Base-by-base conservation (phyloP, 2,329 filamentous ascomycete species). In the Seiridium unicorne region DNA sequence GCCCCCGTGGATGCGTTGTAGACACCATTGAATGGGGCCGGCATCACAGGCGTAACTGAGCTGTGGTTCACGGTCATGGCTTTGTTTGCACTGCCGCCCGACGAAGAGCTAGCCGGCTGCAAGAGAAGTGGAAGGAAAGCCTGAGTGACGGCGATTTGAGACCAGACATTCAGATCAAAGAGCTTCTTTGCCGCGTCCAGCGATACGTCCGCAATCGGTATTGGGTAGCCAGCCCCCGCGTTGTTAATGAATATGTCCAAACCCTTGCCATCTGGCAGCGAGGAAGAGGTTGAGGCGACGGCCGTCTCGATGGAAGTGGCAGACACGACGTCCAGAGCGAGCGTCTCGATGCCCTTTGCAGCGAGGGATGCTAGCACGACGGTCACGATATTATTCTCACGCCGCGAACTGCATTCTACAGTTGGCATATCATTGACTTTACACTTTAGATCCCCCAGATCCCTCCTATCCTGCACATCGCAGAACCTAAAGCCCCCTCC, bases 1-100 rank as follows among this genome's bases (percentile, higher is more conserved):
- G 73, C 71, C 26, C 65, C 66, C 57, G 74, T 74, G 44, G 68
- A 66, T 13, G 58, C 55, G 46, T 49, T 58, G 62, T 66, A 68
- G 38, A 66, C 38, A 26, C 63, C 63, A 59, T 59, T 32, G 31
- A 49, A 44, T 5, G 62, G 56, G 5, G 56, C 8, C 32, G 46
- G 44, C 26, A 34, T 51, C n/a, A 58, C 9, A 10, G 57, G 54
- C n/a, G 46, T 53, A 1, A 69, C 56, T 0, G 66, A 68, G 3
- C 65, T 65, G 55, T 68, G 66, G 42, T 68, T 70, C 8, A 70
- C 62, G 26, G 70, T 63, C 38, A 58, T 44, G 47, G 47, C 47
- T 42, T 42, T 7, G 38, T 42, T 42, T 42, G 53, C 6, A 18
- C 26, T 10, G 3, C 31, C 48, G 18, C 11, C 32, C 54, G 26